phyloP scores from a whole-genome alignment of 148 eudicot genomes.

The Tetragonia tetragonoides region DNA sequence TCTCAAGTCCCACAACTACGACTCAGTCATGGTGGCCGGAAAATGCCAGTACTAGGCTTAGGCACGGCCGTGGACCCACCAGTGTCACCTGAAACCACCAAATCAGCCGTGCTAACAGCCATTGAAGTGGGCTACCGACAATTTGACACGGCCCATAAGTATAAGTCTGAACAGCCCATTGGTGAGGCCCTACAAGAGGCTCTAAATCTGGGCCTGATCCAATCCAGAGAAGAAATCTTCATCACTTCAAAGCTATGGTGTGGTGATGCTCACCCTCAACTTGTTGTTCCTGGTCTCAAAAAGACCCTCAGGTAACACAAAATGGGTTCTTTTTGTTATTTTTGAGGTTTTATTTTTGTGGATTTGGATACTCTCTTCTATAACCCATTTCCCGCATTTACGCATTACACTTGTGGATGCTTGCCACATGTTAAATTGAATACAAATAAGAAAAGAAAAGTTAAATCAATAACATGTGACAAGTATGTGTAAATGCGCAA shows the following conservation, averaged over 20 bases:
- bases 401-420: no score
- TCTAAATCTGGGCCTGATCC: slow-evolving; percentile 39
- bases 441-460: no score
- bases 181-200: slow-evolving; percentile 51
- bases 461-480: no score
- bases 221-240: slow-evolving; percentile 55
- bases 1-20: slow-evolving; percentile 16
- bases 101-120: slow-evolving; percentile 40
- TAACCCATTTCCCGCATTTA: no score
- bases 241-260: slow-evolving; percentile 63
- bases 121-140: slow-evolving; percentile 51
- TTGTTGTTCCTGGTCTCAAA: slow-evolving; percentile 45
- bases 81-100: slow-evolving; percentile 32
- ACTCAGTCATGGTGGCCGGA: slow-evolving; percentile 24
- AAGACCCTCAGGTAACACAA: slow-evolving; percentile 42
- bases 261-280: slow-evolving; percentile 44
- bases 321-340: no score
- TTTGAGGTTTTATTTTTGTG: not conserved
- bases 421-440: no score
- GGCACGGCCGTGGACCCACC: slow-evolving; percentile 52
- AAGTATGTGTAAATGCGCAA: no score
- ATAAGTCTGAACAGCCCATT: slow-evolving; percentile 44
- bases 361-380: no score
- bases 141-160: slow-evolving; percentile 55
- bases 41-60: slow-evolving; percentile 49